Percentiles rank a stretch among this genome's conserved stretches.
Conservation (phyloP, 495 filamentous ascomycete species). For the Lophiotrema nucula region DNA sequence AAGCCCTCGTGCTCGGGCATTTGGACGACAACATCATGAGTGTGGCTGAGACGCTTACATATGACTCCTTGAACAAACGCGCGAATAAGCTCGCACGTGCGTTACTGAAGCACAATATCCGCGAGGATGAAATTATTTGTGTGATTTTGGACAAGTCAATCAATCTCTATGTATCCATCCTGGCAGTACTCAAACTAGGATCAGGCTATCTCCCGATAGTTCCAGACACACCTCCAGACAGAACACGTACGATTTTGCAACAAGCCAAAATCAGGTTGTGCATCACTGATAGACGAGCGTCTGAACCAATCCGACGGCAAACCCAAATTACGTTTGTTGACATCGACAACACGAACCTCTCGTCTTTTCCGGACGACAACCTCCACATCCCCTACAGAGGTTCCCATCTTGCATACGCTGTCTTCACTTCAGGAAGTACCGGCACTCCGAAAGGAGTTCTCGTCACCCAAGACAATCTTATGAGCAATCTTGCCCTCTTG, state of each 20-base stretch:
- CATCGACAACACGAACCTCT: conserved; percentile 21
- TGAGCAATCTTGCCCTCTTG: conserved; percentile 64
- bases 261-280: conserved; percentile 52
- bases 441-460: conserved; percentile 69
- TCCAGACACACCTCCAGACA: conserved; percentile 58
- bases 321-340: conserved; percentile 34
- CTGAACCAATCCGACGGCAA: not conserved
- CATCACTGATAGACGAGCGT: conserved; percentile 37
- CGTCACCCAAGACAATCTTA: conserved; percentile 65
- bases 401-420: conserved; percentile 47
- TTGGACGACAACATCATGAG: conserved; percentile 41
- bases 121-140: conserved; percentile 56
- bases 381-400: conserved; percentile 22
- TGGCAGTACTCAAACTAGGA: conserved; percentile 70
- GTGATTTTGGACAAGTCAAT: conserved; percentile 70
- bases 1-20: conserved; percentile 61
- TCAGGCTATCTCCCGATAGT: conserved; percentile 72
- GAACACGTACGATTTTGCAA: conserved; percentile 54
- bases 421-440: conserved; percentile 67
- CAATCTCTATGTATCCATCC: conserved; percentile 64
- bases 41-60: conserved; percentile 52
- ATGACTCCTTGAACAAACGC: conserved; percentile 57
- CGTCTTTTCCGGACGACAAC: conserved; percentile 17
- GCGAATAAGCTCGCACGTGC: conserved; percentile 65
- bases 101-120: conserved; percentile 49